Evolutionary conservation across 805 yeast species (phyloP).

Genomic region (Kluyveromyces dobzhanskii): DNA sequence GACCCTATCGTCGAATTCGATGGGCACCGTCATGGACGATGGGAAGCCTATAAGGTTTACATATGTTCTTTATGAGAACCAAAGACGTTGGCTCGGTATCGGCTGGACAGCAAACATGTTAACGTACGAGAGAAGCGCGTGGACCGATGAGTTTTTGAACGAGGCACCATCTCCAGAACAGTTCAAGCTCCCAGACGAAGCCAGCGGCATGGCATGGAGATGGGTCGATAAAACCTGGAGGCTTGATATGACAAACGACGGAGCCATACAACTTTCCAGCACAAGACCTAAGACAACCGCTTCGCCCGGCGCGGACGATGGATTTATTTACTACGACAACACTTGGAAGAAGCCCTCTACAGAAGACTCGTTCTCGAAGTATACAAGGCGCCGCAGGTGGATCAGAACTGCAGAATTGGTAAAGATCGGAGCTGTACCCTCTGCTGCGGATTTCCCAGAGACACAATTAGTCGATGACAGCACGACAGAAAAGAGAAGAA

Average conservation of each 20-base stretch:
- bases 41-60: conserved; percentile 69
- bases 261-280: conserved; percentile 64
- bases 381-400: conserved; percentile 94
- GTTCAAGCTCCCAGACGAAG: conserved; percentile 74
- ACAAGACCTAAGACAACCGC: conserved; percentile 47
- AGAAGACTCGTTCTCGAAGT: conserved; percentile 81
- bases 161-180: conserved; percentile 70
- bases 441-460: neutral
- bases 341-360: conserved; percentile 90
- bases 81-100: conserved; percentile 93
- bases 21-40: conserved; percentile 20
- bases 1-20: conserved; percentile 24
- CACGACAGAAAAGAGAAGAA: conserved; percentile 4
- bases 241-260: conserved; percentile 81
- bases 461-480: conserved; percentile 3
- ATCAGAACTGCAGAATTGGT: conserved; percentile 86
- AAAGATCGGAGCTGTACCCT: conserved; percentile 9
- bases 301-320: conserved; percentile 73
- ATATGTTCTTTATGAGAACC: conserved; percentile 88
- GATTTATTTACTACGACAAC: conserved; percentile 82
- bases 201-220: conserved; percentile 74
- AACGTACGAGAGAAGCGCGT: conserved; percentile 88
- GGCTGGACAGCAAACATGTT: conserved; percentile 95
- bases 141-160: conserved; percentile 95
- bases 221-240: conserved; percentile 96